Conservation (phyloP, 2,329 filamentous ascomycete species). For the Pseudocercospora crystallina region DNA sequence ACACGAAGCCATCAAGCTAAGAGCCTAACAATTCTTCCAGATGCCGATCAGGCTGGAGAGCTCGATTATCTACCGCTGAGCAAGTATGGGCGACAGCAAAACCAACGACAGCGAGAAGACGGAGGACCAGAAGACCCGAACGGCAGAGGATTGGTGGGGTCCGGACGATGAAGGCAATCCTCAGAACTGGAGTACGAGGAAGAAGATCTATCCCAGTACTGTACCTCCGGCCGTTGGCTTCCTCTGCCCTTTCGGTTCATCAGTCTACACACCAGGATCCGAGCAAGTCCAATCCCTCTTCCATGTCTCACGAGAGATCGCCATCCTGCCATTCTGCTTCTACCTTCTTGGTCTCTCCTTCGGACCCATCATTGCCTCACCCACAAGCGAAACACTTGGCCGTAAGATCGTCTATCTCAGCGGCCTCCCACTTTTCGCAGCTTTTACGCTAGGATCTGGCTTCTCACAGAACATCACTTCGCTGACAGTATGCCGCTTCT, state of each 20-base stretch:
- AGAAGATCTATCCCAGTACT: slow-evolving; percentile 9
- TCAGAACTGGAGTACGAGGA: slow-evolving; percentile 21
- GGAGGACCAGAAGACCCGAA: no score
- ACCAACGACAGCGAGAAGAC: not conserved
- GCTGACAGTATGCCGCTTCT: slow-evolving; percentile 61
- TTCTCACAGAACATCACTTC: slow-evolving; percentile 52
- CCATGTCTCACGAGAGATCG: slow-evolving; percentile 53
- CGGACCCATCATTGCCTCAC: slow-evolving; percentile 58
- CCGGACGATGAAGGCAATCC: slow-evolving; percentile 22
- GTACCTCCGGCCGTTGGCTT: slow-evolving; percentile 18
- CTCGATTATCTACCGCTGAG: no score
- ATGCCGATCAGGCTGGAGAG: no score
- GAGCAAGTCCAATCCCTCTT: slow-evolving; percentile 54
- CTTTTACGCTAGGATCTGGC: slow-evolving; percentile 59
- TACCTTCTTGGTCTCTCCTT: slow-evolving; percentile 62
- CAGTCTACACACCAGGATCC: slow-evolving; percentile 22
- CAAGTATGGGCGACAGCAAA: no score
- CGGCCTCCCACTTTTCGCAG: slow-evolving; percentile 48
- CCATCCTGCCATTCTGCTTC: slow-evolving; percentile 58
- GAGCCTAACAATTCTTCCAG: no score
- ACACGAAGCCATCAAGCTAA: no score
- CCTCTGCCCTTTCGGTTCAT: slow-evolving; percentile 31
- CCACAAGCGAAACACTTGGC: slow-evolving; percentile 59
- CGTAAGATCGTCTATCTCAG: slow-evolving; percentile 54
- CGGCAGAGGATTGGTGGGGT: slow-evolving; percentile 17